These are phyloP conservation scores for Fagopyrum homotropicum DNA, from an alignment of 148 eudicot species.

Conservation along the genomic window DNA sequence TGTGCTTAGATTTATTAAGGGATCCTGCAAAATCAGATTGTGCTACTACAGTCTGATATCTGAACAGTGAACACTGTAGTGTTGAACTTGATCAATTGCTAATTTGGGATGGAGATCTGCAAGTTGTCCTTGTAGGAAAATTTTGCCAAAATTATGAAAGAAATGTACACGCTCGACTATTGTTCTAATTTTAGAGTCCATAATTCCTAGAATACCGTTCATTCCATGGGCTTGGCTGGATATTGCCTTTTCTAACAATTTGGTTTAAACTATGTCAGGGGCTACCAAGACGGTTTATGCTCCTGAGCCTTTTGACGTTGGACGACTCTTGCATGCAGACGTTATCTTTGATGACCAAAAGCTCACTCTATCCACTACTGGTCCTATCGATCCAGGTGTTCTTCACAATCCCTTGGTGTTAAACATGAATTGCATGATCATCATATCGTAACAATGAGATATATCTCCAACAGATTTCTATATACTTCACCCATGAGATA, in stretches of 20 bases:
- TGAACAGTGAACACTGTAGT: not conserved
- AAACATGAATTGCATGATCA: slow-evolving; percentile 4
- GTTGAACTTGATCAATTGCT: not conserved
- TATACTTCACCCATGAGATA: not conserved
- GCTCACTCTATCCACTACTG: slow-evolving; percentile 54
- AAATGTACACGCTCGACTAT: not conserved
- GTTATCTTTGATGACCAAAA: slow-evolving; percentile 38
- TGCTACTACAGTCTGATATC: not conserved
- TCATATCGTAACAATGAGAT: not conserved
- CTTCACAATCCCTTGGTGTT: not conserved
- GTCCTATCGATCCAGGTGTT: slow-evolving; percentile 89
- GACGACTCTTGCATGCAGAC: slow-evolving; percentile 69
- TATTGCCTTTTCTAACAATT: slow-evolving; percentile 5
- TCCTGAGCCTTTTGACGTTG: slow-evolving; percentile 95
- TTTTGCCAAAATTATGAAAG: not conserved
- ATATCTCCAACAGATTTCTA: not conserved
- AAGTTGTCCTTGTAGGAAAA: not conserved
- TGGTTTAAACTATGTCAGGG: slow-evolving; percentile 36
- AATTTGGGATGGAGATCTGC: not conserved
- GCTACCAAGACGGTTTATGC: slow-evolving; percentile 87
- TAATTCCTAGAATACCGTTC: not conserved
- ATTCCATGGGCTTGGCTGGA: not conserved
- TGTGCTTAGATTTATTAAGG: not conserved
- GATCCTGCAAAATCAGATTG: not conserved
- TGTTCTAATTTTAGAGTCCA: not conserved